Base-by-base conservation (phyloP, 192 early-diverging fungal genomes). In the Spinellus fusiger region DNA sequence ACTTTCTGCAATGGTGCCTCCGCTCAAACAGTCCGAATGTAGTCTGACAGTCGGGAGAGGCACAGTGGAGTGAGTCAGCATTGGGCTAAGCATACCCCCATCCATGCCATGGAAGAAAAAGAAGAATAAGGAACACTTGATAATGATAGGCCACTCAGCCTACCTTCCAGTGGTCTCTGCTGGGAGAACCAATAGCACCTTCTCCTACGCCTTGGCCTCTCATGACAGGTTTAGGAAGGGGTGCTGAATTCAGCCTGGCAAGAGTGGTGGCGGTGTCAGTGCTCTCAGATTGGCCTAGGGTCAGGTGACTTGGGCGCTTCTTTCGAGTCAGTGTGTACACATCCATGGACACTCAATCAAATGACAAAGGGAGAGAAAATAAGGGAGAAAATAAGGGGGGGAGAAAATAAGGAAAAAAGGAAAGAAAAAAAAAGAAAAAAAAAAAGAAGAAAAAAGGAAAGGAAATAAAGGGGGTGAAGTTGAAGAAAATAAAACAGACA, bases 1-100 rank as follows among this genome's bases (percentile, higher is more conserved):
- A 73, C 46, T 57, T 61, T 25, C 70, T 54, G 13, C 70, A 73
- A 31, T 73, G 70, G 25, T 73, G 70, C 48, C 70, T 54, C 37
- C 70, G 55, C 59, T 73, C 70, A 31, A 73, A 73, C 46, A 73
- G 34, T 3, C 65, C 60, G 37, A 73, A 73, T 15, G 33, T 15
- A 8, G 35, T 35, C 23, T 40, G 28, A 47, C 70, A 73, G 35
- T 22, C 40, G 34, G 59, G 32, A 33, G 55, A 61, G 22, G 38
- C 48, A 61, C 69, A 71, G 8, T 56, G 40, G 16, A 18, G 60
- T 34, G 63, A 62, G 40, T 54, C 63, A 13, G 64, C 25, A 51
- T 71, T 64, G 37, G 64, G 58, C 69, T 71, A 61, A 37, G 5
- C n/a, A 25, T n/a, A n/a, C n/a, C n/a, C n/a, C n/a, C n/a, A n/a